A percentile compares a stretch with the other conserved stretches of the same genome.
These are phyloP conservation scores for Metarhizium brunneum DNA, from an alignment of 2,329 filamentous ascomycete genomes.

Conservation along the genomic window DNA sequence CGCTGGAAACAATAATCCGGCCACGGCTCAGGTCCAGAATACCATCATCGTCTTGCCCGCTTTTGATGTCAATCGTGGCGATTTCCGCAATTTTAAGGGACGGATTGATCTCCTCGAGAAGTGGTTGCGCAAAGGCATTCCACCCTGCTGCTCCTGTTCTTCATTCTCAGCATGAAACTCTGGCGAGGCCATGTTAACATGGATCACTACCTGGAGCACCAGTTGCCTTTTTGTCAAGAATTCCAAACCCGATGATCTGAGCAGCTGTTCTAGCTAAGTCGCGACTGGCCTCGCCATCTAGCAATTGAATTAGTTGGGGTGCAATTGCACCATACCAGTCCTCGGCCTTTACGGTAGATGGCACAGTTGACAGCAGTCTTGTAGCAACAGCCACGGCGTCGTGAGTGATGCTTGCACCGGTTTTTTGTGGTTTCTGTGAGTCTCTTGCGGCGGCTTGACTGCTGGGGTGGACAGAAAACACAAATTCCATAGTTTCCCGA, in stretches of 20 bases:
- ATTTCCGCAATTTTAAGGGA: constrained; percentile 14
- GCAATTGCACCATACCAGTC: constrained; percentile 52
- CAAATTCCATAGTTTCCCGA: constrained; percentile 58
- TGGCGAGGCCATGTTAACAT: not conserved
- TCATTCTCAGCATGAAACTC: not conserved
- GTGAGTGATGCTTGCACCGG: constrained; percentile 55
- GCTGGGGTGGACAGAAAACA: constrained; percentile 58
- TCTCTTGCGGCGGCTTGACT: constrained; percentile 31
- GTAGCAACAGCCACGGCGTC: constrained; percentile 58
- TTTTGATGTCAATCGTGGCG: constrained; percentile 4
- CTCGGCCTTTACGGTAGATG: constrained; percentile 41
- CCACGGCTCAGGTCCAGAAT: constrained; percentile 36
- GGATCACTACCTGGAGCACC: constrained; percentile 47
- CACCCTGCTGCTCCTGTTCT: constrained; percentile 46
- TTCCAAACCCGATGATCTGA: constrained; percentile 42
- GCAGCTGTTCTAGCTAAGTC: constrained; percentile 27
- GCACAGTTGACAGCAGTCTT: constrained; percentile 51
- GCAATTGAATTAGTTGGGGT: constrained; percentile 49
- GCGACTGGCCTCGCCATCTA: constrained; percentile 42
- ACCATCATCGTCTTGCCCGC: constrained; percentile 22
- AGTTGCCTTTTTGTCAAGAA: constrained; percentile 52
- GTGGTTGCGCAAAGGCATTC: constrained; percentile 50
- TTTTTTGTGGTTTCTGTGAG: constrained; percentile 37
- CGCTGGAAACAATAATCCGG: constrained; percentile 34
- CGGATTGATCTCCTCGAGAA: constrained; percentile 43